Conservation (phyloP, 768 basidiomycete species). For the Trametes maxima region DNA sequence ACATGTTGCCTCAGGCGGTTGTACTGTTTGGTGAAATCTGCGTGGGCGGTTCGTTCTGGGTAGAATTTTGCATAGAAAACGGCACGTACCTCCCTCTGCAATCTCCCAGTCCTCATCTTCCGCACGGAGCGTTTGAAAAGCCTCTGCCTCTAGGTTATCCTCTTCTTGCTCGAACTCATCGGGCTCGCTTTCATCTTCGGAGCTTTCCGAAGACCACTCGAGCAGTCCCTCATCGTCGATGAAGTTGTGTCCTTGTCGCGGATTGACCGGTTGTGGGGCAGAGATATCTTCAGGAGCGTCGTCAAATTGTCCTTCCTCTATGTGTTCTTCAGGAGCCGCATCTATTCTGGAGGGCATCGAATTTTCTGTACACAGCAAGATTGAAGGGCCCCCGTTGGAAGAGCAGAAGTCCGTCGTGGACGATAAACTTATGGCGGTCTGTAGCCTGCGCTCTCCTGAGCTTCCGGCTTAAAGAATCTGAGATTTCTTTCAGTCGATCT, state of each 20-base stretch:
- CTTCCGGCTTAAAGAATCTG: background rate
- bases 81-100: conserved; percentile 69
- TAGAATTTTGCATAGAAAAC: conserved; percentile 1
- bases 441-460: too few relatives aligned
- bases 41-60: conserved; percentile 17
- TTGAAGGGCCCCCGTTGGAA: too few relatives aligned
- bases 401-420: background rate
- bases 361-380: too few relatives aligned
- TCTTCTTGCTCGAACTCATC: conserved; percentile 32
- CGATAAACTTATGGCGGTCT: too few relatives aligned
- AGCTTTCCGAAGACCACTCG: conserved; percentile 31
- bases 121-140: conserved; percentile 55
- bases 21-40: conserved; percentile 99
- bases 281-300: conserved; percentile 49
- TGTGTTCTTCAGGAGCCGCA: conserved; percentile 16
- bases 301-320: conserved; percentile 62
- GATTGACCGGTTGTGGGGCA: conserved; percentile 19
- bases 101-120: conserved; percentile 92
- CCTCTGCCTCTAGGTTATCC: conserved; percentile 40
- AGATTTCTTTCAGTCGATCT: conserved; percentile 3
- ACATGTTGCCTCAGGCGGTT: conserved; percentile 93
- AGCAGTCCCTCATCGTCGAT: conserved; percentile 36
- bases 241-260: conserved; percentile 34
- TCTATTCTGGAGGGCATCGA: background rate
- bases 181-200: conserved; percentile 43